Evolutionary conservation across 805 yeast genomes (phyloP), one percentile per base, ranked within the genome.

Genomic region (Nakazawaea holstii): DNA sequence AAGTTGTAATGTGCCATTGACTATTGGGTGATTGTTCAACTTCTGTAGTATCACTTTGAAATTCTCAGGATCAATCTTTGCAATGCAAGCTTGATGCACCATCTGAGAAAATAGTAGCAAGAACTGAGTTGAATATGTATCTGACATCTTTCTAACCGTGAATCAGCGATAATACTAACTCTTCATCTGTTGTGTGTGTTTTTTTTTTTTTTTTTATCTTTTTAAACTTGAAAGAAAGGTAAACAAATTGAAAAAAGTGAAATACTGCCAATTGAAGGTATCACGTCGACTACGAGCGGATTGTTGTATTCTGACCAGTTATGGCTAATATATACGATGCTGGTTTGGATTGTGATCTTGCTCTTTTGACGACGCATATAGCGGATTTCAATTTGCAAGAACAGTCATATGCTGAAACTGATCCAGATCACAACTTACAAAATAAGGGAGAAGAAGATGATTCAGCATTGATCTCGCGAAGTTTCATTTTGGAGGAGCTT

Each of bases 101-200:
- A 54, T 45, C 49, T 65, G 69, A n/a, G 60, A 55, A 3, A 65
- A 52, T 9, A 65, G 57, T 29, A 65, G 55, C 29, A 59, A 52
- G 11, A 60, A 51, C 49, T 62, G 63, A 3, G 62, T 59, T 1
- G 65, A 55, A 52, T 61, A 62, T 3, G 45, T 39, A 3, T 45
- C 43, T 8, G 65, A 10, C 44, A 41, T 41, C 35, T 28, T 11
- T 28, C 24, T 3, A 14, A 15, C 11, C 10, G 14, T 8, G 14
- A 4, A 11, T 3, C 20, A 15, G 38, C 14, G 10, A 9, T 35
- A 55, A 13, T n/a, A n/a, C n/a, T n/a, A 50, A 40, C 10, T 54
- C 51, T 37, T 44, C 51, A 31, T 54, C 45, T 27, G 50, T 46
- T n/a, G 27, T 35, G 29, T 31, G 27, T 15, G 20, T 45, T 45